A percentile compares a stretch with the other conserved stretches of the same genome.
phyloP scores from a whole-genome alignment of 2,329 filamentous ascomycete genomes.

The Phaeoacremonium minimum region DNA sequence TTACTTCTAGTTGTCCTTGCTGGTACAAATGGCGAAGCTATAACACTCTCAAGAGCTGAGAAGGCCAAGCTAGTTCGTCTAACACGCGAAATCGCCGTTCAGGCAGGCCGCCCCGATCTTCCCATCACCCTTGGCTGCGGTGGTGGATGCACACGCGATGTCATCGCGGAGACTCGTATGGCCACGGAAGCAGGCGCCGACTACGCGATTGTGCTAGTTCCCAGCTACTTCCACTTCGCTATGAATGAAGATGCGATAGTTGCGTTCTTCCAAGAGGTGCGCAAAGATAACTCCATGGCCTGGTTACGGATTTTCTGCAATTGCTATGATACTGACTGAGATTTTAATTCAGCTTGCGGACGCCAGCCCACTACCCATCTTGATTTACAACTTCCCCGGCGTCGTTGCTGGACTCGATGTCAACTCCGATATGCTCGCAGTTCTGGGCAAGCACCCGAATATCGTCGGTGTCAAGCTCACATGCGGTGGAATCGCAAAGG shows the following conservation, averaged over 20 bases:
- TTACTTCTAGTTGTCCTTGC: constrained; percentile 54
- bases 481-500: constrained; percentile 67
- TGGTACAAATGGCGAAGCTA: constrained; percentile 71
- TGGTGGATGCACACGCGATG: constrained; percentile 62
- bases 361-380: constrained; percentile 54
- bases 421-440: constrained; percentile 59
- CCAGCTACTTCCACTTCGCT: constrained; percentile 66
- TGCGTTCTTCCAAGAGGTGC: constrained; percentile 57
- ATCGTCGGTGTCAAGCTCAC: constrained; percentile 70
- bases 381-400: constrained; percentile 71
- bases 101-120: constrained; percentile 50
- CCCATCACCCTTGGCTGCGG: constrained; percentile 65
- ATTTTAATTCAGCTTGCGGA: constrained; percentile 53
- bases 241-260: constrained; percentile 56
- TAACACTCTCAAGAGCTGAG: constrained; percentile 62
- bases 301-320: constrained; percentile 25
- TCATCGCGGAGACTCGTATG: constrained; percentile 59
- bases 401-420: constrained; percentile 65
- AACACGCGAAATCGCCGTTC: constrained; percentile 56
- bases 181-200: constrained; percentile 61
- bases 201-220: constrained; percentile 63
- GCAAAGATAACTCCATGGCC: constrained; percentile 1
- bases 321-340: constrained; percentile 31
- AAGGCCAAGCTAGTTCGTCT: constrained; percentile 56
- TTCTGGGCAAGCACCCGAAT: constrained; percentile 54